Evolutionary conservation across 2,329 filamentous ascomycete genomes (phyloP).

Genomic region (Kalmusia sp.): DNA sequence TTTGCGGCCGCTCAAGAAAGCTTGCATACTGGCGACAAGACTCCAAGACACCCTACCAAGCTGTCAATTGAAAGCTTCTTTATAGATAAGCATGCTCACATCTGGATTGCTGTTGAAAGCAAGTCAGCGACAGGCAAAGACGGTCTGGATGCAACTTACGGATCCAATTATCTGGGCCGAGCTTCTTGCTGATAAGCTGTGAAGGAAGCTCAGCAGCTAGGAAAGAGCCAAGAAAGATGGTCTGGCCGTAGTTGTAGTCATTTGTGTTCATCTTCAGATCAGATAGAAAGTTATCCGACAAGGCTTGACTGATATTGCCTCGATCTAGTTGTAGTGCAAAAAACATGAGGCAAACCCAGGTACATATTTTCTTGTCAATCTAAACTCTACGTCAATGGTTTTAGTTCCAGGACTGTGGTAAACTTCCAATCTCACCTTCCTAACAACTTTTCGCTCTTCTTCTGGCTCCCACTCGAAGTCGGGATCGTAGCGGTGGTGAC

Average conservation of each 20-base stretch:
- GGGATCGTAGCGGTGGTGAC: conserved; percentile 66
- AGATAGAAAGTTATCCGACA: conserved; percentile 43
- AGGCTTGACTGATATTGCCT: conserved; percentile 52
- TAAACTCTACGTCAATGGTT: conserved; percentile 25
- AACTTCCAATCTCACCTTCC: conserved; percentile 52
- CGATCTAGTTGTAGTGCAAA: conserved; percentile 61
- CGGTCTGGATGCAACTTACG: conserved; percentile 25
- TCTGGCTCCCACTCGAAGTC: conserved; percentile 62
- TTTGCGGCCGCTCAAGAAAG: conserved; percentile 63
- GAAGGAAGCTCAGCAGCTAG: conserved; percentile 62
- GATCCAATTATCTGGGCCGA: conserved; percentile 55
- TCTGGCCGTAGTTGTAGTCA: conserved; percentile 49
- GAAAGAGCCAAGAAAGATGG: conserved; percentile 81
- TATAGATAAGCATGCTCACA: conserved; percentile 11
- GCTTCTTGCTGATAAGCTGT: conserved; percentile 55
- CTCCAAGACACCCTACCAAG: conserved; percentile 50
- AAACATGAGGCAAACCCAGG: conserved; percentile 63
- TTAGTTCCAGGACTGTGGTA: background rate
- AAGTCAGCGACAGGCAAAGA: background rate
- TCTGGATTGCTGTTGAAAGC: conserved; percentile 25
- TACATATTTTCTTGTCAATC: conserved; percentile 59
- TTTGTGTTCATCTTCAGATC: conserved; percentile 45
- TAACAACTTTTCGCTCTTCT: conserved; percentile 63
- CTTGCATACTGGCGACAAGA: conserved; percentile 69
- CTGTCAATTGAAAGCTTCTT: background rate